These are phyloP conservation scores for Linnemannia hyalina DNA, from an alignment of 192 early-diverging fungal species.

Conservation along the genomic window DNA sequence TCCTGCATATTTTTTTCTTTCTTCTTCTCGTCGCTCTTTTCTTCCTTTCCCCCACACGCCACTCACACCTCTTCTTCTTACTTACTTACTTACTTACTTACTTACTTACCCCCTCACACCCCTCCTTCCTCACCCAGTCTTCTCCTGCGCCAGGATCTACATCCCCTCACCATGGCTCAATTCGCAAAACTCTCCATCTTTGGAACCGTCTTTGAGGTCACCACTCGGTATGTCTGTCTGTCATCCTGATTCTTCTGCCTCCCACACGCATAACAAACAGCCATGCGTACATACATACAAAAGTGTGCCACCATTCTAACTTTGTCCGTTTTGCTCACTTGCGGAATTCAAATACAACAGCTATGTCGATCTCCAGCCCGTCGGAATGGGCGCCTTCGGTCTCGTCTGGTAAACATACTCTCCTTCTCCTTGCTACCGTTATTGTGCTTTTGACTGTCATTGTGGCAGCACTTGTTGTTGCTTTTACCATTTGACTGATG, in stretches of 20 bases:
- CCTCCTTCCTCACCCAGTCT: not conserved
- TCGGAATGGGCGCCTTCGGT: slow-evolving; percentile 98
- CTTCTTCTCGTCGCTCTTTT: not conserved
- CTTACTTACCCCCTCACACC: not conserved
- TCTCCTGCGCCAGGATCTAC: slow-evolving; percentile 69
- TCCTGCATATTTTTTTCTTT: not conserved
- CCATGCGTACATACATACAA: not conserved
- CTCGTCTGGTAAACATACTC: slow-evolving; percentile 84
- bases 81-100: slow-evolving; percentile 1
- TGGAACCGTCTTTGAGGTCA: slow-evolving; percentile 89
- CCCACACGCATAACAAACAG: slow-evolving; percentile 58
- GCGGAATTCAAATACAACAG: slow-evolving; percentile 46
- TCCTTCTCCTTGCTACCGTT: not conserved
- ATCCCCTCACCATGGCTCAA: slow-evolving; percentile 29
- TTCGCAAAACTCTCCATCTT: slow-evolving; percentile 81
- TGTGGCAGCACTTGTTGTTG: too few relatives aligned
- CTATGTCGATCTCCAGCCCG: slow-evolving; percentile 93
- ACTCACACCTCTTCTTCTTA: not conserved
- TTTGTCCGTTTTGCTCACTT: not conserved
- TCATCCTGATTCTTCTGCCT: not conserved
- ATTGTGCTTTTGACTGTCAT: not conserved
- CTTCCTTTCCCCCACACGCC: not conserved
- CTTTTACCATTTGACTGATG: not conserved
- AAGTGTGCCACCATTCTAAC: not conserved
- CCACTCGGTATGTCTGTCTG: slow-evolving; percentile 41